Conservation (phyloP, 805 yeast genomes). For the Deakozyma indianensis region DNA sequence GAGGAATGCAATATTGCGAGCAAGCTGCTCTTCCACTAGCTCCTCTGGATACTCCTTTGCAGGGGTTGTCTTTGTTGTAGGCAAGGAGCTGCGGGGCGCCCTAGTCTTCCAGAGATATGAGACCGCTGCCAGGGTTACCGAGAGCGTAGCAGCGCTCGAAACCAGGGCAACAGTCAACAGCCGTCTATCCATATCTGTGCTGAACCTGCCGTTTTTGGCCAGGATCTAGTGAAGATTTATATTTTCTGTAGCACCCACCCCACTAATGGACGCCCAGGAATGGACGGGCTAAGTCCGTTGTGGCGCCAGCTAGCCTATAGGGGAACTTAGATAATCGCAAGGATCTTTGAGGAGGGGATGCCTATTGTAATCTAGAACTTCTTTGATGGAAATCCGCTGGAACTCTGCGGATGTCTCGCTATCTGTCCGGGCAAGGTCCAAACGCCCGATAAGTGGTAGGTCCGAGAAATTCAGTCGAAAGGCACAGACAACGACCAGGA, state of each 20-base stretch:
- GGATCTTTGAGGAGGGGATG: too few relatives aligned
- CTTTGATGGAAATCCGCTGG: too few relatives aligned
- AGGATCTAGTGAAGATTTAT: background rate
- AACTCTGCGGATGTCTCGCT: too few relatives aligned
- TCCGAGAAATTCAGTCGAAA: too few relatives aligned
- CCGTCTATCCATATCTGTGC: background rate
- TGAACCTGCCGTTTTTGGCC: background rate
- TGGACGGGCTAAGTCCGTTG: background rate
- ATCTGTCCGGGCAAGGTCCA: too few relatives aligned
- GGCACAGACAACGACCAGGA: too few relatives aligned
- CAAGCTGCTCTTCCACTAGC: conserved; percentile 78
- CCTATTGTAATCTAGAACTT: too few relatives aligned
- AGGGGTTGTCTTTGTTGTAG: background rate
- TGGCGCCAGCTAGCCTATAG: too few relatives aligned
- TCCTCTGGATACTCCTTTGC: conserved; percentile 36
- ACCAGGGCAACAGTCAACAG: background rate
- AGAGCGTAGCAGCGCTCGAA: background rate
- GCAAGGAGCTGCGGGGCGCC: background rate
- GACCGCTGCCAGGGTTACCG: background rate
- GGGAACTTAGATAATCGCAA: too few relatives aligned
- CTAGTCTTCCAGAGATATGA: background rate
- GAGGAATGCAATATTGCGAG: conserved; percentile 84
- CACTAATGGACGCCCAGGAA: background rate
- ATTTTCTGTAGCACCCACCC: background rate
- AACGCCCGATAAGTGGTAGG: too few relatives aligned